These are phyloP conservation scores for Theobroma grandiflorum DNA, from an alignment of 441 rosid species.

Conservation along the genomic window DNA sequence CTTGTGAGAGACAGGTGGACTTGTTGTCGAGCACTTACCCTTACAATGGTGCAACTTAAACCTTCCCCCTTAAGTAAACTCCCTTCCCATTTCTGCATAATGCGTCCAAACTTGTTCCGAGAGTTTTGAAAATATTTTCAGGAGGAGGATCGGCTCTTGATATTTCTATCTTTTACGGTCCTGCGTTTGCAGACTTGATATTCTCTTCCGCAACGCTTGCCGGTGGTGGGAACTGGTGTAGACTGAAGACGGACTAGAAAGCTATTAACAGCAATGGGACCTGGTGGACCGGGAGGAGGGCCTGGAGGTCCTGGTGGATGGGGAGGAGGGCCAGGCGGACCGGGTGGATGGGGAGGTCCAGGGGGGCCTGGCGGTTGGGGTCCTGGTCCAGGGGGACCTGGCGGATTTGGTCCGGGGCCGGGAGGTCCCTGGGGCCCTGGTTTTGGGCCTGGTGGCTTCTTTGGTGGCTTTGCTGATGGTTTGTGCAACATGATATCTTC, in stretches of 20 bases:
- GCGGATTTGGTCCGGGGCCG: conserved; percentile 47
- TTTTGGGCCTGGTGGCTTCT: conserved; percentile 65
- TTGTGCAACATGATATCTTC: conserved; percentile 68
- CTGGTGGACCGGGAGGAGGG: neutral
- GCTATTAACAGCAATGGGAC: conserved; percentile 18
- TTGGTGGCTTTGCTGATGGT: conserved; percentile 65
- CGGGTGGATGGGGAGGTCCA: conserved; percentile 42
- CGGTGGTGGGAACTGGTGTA: neutral
- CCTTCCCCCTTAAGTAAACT: neutral
- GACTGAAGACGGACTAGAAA: neutral
- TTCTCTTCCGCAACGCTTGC: neutral
- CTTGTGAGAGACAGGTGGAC: neutral
- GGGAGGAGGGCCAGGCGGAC: conserved; percentile 45
- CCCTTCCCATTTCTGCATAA: neutral
- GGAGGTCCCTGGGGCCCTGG: conserved; percentile 46
- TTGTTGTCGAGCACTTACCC: neutral
- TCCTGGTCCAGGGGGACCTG: conserved; percentile 33
- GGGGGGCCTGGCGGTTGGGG: conserved; percentile 40
- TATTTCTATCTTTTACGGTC: neutral
- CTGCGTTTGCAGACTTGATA: neutral
- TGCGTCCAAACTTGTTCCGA: neutral
- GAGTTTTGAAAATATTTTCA: neutral
- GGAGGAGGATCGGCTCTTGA: neutral
- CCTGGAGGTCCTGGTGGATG: conserved; percentile 43
- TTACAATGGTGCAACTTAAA: neutral